Base-by-base conservation (phyloP, 2,329 filamentous ascomycete species). In the Ophiostoma novo-ulmi region DNA sequence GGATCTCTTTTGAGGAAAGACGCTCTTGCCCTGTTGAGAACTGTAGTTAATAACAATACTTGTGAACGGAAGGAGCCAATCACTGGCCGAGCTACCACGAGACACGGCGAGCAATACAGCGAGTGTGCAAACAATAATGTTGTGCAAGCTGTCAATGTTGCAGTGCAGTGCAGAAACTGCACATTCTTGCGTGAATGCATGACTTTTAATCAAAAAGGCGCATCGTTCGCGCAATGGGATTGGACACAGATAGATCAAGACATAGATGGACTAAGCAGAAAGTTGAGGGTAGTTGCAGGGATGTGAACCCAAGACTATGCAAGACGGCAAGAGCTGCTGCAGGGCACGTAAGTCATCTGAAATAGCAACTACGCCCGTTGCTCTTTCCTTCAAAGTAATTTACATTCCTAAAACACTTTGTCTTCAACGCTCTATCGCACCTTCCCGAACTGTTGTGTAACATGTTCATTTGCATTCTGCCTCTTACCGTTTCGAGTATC, bases 71-170 rank as follows among this genome's bases (percentile, higher is more conserved):
- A 63, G 26, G 58, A 63, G 58, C 58, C 26, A 63, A 58, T 58
- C 52, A 58, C 20, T 20, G 6, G 2, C 5, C 11, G 31, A 8
- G n/a, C 11, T 17, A 58, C 44, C 5, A 48, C 26, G 26, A 63
- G 58, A 63, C 58, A 63, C 10, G 58, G 26, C 58, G 58, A 63
- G 58, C 26, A 63, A 63, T 63, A 63, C 26, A 63, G 58, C 58
- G 58, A 63, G 58, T 63, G 58, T 26, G 17, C 58, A 26, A 63
- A 14, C 26, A 63, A 35, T 17, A 5, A 22, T 67, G 65, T 8
- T 48, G 65, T 41, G n/a, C 65, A 41, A 48, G 65, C 65, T 67
- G 65, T 67, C 65, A 67, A 22, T 44, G 65, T 67, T 31, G 39
- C 38, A 67, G 65, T 67, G 64, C 64, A 66, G 64, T 64, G 61